phyloP scores from a whole-genome alignment of 805 yeast genomes.

The Sugiyamaella boreocaroliniensis region DNA sequence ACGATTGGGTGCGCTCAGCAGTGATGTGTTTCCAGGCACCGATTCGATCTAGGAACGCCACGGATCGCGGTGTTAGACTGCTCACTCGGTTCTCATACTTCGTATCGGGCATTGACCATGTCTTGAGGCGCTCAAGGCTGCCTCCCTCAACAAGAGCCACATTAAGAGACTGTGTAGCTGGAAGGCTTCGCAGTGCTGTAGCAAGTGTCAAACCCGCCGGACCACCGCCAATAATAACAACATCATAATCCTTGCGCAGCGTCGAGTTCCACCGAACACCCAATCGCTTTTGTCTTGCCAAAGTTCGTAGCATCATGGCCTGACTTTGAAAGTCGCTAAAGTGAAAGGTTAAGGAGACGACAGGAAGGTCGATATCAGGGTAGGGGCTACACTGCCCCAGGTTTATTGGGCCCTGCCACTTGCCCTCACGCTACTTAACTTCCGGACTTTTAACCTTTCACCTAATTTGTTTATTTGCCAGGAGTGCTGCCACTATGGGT shows the following conservation, averaged over 20 bases:
- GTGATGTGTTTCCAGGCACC: slow-evolving; percentile 72
- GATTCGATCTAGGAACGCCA: slow-evolving; percentile 55
- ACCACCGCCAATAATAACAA: slow-evolving; percentile 92
- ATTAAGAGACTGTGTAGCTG: slow-evolving; percentile 49
- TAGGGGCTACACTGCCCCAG: background rate
- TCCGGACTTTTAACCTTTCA: slow-evolving; percentile 12
- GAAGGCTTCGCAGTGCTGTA: slow-evolving; percentile 65
- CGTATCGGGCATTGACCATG: slow-evolving; percentile 41
- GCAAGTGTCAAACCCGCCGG: slow-evolving; percentile 91
- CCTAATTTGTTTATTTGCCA: too few relatives aligned
- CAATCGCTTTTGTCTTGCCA: background rate
- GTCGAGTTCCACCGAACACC: background rate
- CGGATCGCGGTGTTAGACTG: slow-evolving; percentile 77
- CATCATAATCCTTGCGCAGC: slow-evolving; percentile 37
- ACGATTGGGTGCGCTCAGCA: slow-evolving; percentile 66
- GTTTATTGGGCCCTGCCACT: background rate
- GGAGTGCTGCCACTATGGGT: slow-evolving; percentile 29
- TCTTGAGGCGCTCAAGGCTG: slow-evolving; percentile 45
- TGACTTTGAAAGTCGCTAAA: background rate
- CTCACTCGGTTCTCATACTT: slow-evolving; percentile 72
- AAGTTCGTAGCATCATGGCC: background rate
- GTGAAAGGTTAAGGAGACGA: background rate
- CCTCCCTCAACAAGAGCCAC: slow-evolving; percentile 72
- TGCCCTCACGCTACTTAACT: background rate
- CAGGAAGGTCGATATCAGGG: background rate